Evolutionary conservation across 2,329 filamentous ascomycete genomes (phyloP).

Genomic region (Fusarium pseudocircinatum): DNA sequence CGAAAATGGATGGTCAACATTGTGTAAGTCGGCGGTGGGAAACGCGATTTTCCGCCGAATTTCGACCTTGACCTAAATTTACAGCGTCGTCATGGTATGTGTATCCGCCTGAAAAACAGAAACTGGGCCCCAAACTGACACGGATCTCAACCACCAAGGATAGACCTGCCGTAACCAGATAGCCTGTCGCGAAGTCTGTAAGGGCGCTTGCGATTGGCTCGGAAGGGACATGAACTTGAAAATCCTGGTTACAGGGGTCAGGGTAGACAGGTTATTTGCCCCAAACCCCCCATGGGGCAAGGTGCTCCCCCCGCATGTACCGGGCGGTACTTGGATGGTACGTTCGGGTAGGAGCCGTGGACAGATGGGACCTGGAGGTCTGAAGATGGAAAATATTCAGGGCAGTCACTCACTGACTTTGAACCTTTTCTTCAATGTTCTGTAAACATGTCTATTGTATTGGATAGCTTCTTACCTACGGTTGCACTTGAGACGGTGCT

Average conservation of each 20-base stretch:
- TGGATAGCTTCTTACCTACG: neutral
- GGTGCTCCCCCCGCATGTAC: conserved; percentile 23
- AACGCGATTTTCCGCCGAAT: neutral
- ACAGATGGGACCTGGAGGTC: neutral
- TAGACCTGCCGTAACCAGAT: conserved; percentile 35
- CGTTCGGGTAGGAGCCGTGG: neutral
- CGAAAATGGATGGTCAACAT: neutral
- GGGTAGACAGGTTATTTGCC: conserved; percentile 16
- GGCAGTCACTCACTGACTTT: neutral
- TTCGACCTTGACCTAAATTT: neutral
- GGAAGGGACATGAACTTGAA: conserved; percentile 16
- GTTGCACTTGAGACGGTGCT: neutral
- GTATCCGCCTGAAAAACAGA: neutral
- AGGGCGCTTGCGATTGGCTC: conserved; percentile 24
- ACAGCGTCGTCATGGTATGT: neutral
- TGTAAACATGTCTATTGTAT: neutral
- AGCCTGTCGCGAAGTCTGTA: conserved; percentile 9
- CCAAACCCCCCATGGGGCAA: conserved; percentile 35
- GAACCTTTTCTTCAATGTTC: neutral
- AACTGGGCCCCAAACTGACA: neutral
- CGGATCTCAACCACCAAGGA: conserved; percentile 9
- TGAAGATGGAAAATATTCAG: neutral
- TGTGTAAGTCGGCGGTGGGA: neutral
- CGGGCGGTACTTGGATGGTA: conserved; percentile 21
- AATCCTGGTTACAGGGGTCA: conserved; percentile 13